Evolutionary conservation across 805 yeast species (phyloP).

Genomic region (Ogataea thermomethanolica): DNA sequence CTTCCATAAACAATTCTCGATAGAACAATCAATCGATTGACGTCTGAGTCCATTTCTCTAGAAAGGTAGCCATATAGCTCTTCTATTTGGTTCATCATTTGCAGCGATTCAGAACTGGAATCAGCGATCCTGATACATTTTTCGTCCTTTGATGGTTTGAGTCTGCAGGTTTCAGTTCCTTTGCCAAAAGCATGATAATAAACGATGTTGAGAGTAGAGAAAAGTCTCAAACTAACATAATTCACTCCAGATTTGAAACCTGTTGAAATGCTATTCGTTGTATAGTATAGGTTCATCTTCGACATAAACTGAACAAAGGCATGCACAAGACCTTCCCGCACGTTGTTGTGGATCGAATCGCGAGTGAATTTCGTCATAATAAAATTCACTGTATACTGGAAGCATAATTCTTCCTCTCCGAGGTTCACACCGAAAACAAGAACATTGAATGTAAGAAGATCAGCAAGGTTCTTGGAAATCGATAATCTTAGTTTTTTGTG

Average conservation of each 20-base stretch:
- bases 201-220: constrained; percentile 25
- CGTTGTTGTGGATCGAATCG: constrained; percentile 13
- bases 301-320: constrained; percentile 30
- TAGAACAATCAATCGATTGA: constrained; percentile 32
- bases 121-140: constrained; percentile 8
- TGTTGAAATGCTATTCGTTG: constrained; percentile 27
- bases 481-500: constrained; percentile 30
- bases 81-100: constrained; percentile 27
- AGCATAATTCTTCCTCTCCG: constrained; percentile 23
- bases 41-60: constrained; percentile 33
- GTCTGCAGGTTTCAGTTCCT: constrained; percentile 10
- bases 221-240: constrained; percentile 29
- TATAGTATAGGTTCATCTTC: constrained; percentile 30
- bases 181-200: constrained; percentile 25
- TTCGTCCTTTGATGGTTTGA: constrained; percentile 21
- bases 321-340: constrained; percentile 29
- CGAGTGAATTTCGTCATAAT: constrained; percentile 23
- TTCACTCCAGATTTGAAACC: constrained; percentile 25
- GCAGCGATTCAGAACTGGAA: constrained; percentile 9
- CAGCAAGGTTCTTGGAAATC: constrained; percentile 31
- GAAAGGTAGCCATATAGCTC: constrained; percentile 28
- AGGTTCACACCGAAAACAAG: constrained; percentile 29
- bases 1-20: constrained; percentile 25
- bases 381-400: constrained; percentile 24
- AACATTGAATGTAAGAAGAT: constrained; percentile 31